A percentile compares a stretch with the other conserved stretches of the same genome.
Evolutionary conservation across 208 protist species (phyloP).

Genomic region (Leishmania turanica): DNA sequence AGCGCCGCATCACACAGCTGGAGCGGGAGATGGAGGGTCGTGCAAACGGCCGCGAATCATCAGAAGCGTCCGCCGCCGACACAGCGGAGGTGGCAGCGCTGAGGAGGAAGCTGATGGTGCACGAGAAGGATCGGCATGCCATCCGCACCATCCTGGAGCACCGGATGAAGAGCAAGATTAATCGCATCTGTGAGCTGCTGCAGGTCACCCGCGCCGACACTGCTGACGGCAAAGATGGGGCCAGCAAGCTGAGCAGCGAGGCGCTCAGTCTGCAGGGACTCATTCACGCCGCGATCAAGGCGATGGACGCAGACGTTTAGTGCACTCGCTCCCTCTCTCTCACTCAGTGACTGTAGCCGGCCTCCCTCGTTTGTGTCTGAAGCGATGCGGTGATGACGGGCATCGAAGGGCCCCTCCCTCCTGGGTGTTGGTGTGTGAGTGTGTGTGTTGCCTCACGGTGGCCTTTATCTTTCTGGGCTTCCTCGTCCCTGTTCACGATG

Average conservation of each 20-base stretch:
- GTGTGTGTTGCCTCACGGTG: neutral
- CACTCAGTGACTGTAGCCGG: neutral
- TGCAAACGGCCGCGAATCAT: neutral
- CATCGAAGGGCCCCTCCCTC: neutral
- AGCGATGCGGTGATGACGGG: neutral
- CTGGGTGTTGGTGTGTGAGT: neutral
- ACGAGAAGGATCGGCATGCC: conserved; percentile 80
- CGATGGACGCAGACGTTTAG: conserved; percentile 58
- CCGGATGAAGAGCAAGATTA: conserved; percentile 78
- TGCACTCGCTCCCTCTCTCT: neutral
- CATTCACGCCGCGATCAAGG: conserved; percentile 71
- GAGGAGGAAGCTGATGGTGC: conserved; percentile 28
- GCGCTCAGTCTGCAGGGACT: conserved; percentile 61
- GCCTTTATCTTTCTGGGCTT: neutral
- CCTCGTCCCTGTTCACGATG: neutral
- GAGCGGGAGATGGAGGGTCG: conserved; percentile 11
- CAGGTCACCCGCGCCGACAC: conserved; percentile 4
- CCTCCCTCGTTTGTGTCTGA: neutral
- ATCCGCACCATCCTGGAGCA: conserved; percentile 90
- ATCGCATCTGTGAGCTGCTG: conserved; percentile 64
- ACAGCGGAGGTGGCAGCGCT: conserved; percentile 10
- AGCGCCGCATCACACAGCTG: conserved; percentile 5
- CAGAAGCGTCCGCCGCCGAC: neutral
- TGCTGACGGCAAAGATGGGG: neutral
- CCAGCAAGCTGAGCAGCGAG: conserved; percentile 39